phyloP scores from a whole-genome alignment of 768 basidiomycete species.

The Lentinula edodes region DNA sequence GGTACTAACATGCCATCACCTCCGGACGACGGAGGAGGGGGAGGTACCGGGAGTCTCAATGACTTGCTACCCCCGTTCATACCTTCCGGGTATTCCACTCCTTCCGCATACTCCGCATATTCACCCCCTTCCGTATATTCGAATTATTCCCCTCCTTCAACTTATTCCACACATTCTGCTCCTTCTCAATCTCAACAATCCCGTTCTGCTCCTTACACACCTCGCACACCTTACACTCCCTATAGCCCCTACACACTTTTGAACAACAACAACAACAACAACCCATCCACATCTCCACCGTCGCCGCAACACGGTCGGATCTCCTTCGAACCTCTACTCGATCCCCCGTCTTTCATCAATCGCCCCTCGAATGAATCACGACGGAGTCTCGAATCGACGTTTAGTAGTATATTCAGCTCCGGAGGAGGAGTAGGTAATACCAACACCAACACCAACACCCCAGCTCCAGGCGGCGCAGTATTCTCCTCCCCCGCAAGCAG shows the following conservation, averaged over 20 bases:
- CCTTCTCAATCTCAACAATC: slow-evolving; percentile 11
- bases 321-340: slow-evolving; percentile 54
- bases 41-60: not conserved
- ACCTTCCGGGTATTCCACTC: slow-evolving; percentile 2
- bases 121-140: slow-evolving; percentile 15
- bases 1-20: no score
- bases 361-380: slow-evolving; percentile 32
- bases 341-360: slow-evolving; percentile 17
- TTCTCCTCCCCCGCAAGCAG: slow-evolving; percentile 40
- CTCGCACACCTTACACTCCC: not conserved
- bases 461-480: slow-evolving; percentile 11
- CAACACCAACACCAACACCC: not conserved
- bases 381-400: slow-evolving; percentile 38
- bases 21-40: not conserved
- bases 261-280: not conserved
- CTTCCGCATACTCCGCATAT: slow-evolving; percentile 16
- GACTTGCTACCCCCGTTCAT: not conserved
- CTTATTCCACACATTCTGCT: slow-evolving; percentile 10
- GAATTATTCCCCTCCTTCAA: slow-evolving; percentile 9
- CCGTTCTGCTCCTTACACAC: slow-evolving; percentile 15
- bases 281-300: slow-evolving; percentile 30
- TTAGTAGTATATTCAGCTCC: slow-evolving; percentile 32
- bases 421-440: not conserved
- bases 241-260: not conserved
- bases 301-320: slow-evolving; percentile 37